These are phyloP conservation scores for Leccinum subatratum DNA, from an alignment of 1,284 basidiomycete genomes.

Conservation along the genomic window DNA sequence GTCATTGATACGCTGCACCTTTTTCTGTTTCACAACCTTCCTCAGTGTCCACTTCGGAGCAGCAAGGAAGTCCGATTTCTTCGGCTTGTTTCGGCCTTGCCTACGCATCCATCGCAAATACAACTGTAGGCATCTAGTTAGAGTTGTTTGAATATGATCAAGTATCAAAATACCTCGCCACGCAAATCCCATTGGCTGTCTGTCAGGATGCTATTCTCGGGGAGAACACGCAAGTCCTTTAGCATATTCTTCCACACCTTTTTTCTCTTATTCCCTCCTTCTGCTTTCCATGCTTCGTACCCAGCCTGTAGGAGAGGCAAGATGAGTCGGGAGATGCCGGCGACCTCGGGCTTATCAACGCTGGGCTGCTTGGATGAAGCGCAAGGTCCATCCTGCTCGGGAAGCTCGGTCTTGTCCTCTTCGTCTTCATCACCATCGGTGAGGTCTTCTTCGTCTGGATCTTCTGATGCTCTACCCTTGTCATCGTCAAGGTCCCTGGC, in stretches of 20 bases:
- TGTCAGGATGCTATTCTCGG: background rate
- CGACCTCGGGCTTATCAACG: background rate
- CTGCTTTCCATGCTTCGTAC: background rate
- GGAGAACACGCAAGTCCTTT: background rate
- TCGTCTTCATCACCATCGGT: background rate
- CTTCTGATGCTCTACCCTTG: background rate
- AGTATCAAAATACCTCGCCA: background rate
- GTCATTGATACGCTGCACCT: background rate
- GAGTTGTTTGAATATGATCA: background rate
- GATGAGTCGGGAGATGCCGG: background rate
- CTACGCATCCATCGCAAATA: background rate
- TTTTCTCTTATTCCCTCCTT: background rate
- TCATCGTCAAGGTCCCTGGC: background rate
- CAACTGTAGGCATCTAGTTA: background rate
- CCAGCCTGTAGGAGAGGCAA: background rate
- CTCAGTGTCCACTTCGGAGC: background rate
- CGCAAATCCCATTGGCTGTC: background rate
- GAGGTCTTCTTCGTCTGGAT: background rate
- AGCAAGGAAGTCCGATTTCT: background rate
- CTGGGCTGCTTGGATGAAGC: background rate
- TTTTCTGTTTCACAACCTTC: background rate
- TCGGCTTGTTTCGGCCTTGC: background rate
- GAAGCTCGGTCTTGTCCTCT: background rate
- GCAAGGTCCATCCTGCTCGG: background rate
- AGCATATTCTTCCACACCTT: background rate